These are phyloP conservation scores for Sporothrix brasiliensis DNA, from an alignment of 2,329 filamentous ascomycete genomes.

Conservation along the genomic window DNA sequence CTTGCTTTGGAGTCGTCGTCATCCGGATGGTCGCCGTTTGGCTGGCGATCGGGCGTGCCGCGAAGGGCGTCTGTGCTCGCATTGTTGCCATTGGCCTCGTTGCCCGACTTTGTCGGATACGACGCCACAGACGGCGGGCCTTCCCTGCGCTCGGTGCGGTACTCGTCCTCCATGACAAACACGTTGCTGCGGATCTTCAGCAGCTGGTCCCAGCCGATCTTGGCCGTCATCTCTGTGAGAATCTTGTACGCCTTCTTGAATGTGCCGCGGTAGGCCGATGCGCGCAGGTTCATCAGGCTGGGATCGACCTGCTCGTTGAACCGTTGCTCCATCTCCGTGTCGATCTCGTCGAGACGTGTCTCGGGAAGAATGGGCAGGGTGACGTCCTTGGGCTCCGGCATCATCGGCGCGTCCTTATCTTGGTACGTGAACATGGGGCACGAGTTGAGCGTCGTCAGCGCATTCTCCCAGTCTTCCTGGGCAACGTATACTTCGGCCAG, in stretches of 20 bases:
- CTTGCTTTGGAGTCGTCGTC: conserved; percentile 38
- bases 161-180: conserved; percentile 99
- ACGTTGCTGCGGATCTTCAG: conserved; percentile 94
- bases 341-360: conserved; percentile 91
- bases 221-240: conserved; percentile 91
- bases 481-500: conserved; percentile 91
- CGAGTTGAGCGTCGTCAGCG: conserved; percentile 91
- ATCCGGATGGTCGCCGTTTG: conserved; percentile 50
- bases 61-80: conserved; percentile 78
- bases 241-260: conserved; percentile 94
- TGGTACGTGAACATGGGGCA: conserved; percentile 99
- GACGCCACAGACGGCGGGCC: conserved; percentile 47
- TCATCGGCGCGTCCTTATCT: conserved; percentile 91
- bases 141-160: conserved; percentile 81
- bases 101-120: conserved; percentile 62
- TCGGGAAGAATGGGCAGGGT: conserved; percentile 85
- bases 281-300: conserved; percentile 81
- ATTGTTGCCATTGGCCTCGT: conserved; percentile 51
- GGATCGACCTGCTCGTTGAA: conserved; percentile 86
- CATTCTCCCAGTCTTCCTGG: conserved; percentile 95
- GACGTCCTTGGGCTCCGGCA: conserved; percentile 90
- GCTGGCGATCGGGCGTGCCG: conserved; percentile 65
- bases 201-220: conserved; percentile 97
- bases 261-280: conserved; percentile 88
- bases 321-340: conserved; percentile 81